Percentiles rank a stretch among this genome's conserved stretches.
These are phyloP conservation scores for Toxoplasma gondii DNA, from an alignment of 169 alveolate species.

Conservation along the genomic window DNA sequence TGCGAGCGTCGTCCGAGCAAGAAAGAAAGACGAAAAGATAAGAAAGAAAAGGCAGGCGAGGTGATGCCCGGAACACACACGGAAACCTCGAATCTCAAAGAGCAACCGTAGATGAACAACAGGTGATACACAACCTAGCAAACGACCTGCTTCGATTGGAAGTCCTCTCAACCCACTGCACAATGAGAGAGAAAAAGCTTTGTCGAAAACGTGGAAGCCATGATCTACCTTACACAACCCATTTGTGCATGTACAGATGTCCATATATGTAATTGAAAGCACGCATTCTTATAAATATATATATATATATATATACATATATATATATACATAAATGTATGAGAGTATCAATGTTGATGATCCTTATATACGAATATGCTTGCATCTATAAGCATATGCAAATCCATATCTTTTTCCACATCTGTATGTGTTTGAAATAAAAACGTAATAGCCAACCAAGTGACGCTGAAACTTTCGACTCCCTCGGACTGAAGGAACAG, in stretches of 20 bases:
- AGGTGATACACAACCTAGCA: no score
- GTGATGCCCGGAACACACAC: background rate
- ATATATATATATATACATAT: background rate
- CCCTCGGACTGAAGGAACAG: no score
- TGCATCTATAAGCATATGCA: background rate
- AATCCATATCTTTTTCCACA: background rate
- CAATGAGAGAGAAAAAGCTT: background rate
- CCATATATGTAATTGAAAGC: no score
- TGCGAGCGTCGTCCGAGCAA: constrained; percentile 35
- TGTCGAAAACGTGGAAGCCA: no score
- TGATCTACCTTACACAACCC: no score
- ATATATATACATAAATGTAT: background rate
- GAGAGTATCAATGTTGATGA: background rate
- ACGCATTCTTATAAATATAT: no score
- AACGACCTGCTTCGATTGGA: background rate
- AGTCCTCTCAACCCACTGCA: background rate
- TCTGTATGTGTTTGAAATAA: no score
- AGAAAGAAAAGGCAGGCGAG: background rate
- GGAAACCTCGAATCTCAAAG: background rate
- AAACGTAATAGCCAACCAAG: background rate
- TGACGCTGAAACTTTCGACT: no score
- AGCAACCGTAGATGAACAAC: background rate
- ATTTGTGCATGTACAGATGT: no score
- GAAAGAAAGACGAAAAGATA: no score
- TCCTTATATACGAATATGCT: background rate